Conservation (phyloP, 208 protist genomes). For the Leishmania gerbilli region DNA sequence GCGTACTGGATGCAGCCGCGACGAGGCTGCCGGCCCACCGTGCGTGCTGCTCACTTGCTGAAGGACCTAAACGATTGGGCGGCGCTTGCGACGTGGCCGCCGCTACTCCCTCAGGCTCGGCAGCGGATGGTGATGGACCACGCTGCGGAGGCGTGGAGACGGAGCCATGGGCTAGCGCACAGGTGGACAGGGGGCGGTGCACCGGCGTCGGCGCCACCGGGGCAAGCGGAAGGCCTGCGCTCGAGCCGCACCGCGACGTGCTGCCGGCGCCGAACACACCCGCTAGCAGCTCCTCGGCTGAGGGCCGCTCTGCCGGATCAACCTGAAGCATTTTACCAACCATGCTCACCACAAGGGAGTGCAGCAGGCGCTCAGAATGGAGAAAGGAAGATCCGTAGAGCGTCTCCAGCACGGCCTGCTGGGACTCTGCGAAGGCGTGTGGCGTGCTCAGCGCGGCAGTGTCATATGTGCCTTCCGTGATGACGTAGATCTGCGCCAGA, state of each 20-base stretch:
- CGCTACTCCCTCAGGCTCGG: neutral
- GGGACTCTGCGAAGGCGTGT: conserved; percentile 45
- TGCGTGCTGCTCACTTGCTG: conserved; percentile 17
- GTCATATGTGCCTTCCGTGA: conserved; percentile 87
- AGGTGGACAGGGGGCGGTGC: conserved; percentile 11
- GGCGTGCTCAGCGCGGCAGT: conserved; percentile 38
- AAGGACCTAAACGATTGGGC: conserved; percentile 5
- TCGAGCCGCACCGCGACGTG: conserved; percentile 17
- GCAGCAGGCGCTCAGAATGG: conserved; percentile 54
- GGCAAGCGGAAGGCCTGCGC: conserved; percentile 7
- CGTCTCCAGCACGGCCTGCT: conserved; percentile 35
- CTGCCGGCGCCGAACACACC: conserved; percentile 47
- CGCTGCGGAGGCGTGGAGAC: neutral
- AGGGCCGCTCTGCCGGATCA: conserved; percentile 57
- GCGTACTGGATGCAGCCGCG: conserved; percentile 7
- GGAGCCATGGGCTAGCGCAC: neutral
- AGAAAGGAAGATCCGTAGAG: conserved; percentile 55
- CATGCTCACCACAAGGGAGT: conserved; percentile 60
- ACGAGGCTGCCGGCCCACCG: conserved; percentile 31
- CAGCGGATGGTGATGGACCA: neutral
- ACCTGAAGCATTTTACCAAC: conserved; percentile 66
- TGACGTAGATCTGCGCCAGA: conserved; percentile 79
- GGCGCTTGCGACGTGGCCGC: neutral
- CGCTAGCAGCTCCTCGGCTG: conserved; percentile 54
- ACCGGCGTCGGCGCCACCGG: conserved; percentile 9